Base-by-base conservation (phyloP, 2,329 filamentous ascomycete species). In the Ploettnerulaceae sp. region DNA sequence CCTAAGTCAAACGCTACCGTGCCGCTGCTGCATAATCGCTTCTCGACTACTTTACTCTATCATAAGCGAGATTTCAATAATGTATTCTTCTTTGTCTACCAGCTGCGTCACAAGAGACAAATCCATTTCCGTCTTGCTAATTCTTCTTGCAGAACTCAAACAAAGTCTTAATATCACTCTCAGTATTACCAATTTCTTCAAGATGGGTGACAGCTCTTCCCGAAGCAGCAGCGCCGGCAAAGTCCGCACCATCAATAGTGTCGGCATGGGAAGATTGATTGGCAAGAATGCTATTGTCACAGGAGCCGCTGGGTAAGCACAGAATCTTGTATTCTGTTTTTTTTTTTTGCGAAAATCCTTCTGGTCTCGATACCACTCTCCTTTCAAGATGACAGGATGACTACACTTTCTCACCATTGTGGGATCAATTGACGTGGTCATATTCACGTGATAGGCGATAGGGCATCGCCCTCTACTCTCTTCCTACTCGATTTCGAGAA, bases 291-390 rank as follows among this genome's bases (percentile, higher is more conserved):
- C 66, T 5, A 62, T 86, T 60, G 73, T 86, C 61, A 86, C 82
- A 28, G 82, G 82, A 58, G 82, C 80, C 54, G 82, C 79, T 60
- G 81, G 82, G 81, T 85, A 71, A 65, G 74, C 67, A 6, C 22
- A 49, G 26, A 37, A 22, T 29, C n/a, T n/a, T n/a, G 26, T 48
- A n/a, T 18, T 17, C 2, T 8, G 50, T 31, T 20, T 36, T 47
- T 33, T 35, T 28, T 33, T 9, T 12, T 43, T 25, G 28, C 3
- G 14, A 4, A 7, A 12, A 5, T 7, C 22, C 6, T 12, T 14
- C 29, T 21, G 35, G n/a, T 44, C 40, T 22, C 17, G 15, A 21
- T 29, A 8, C 31, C 32, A 17, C 7, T 7, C 7, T 22, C n/a
- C 40, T n/a, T n/a, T n/a, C 18, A 9, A 39, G 22, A 7, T 15